Percentiles rank a stretch among this genome's conserved stretches.
phyloP scores from a whole-genome alignment of 2,329 filamentous ascomycete genomes.

The Parascedosporium putredinis region DNA sequence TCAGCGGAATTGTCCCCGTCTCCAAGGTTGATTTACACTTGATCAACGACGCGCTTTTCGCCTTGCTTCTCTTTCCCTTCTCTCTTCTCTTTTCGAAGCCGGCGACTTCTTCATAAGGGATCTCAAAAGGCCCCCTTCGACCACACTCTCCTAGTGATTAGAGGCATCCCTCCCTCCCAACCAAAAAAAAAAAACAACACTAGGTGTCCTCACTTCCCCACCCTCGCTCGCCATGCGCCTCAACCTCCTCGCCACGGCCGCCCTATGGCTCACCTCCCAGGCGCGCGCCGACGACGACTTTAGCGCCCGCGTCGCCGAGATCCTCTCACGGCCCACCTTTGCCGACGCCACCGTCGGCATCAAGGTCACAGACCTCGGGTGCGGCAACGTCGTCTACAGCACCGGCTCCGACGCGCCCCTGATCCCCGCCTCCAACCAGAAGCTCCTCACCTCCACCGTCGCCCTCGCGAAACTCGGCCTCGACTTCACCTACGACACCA shows the following conservation, averaged over 20 bases:
- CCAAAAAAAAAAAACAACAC: too few species aligned
- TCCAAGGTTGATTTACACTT: too few species aligned
- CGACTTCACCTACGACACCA: constrained; percentile 7
- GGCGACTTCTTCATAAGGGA: too few species aligned
- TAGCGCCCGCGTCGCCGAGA: background rate
- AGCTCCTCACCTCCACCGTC: constrained; percentile 5
- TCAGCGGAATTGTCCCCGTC: too few species aligned
- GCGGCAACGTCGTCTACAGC: constrained; percentile 2
- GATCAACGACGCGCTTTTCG: too few species aligned
- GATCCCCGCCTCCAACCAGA: constrained; percentile 9
- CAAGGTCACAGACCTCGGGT: constrained; percentile 2
- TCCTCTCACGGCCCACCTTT: constrained; percentile 6
- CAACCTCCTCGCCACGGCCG: background rate
- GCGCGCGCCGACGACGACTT: background rate
- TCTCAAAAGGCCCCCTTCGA: too few species aligned
- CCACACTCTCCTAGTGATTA: too few species aligned
- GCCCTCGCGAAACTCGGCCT: constrained; percentile 6
- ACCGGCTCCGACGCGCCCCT: background rate
- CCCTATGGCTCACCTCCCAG: background rate
- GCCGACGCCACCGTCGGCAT: constrained; percentile 7
- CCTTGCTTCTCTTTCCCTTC: too few species aligned
- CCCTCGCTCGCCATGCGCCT: background rate
- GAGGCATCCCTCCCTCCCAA: too few species aligned
- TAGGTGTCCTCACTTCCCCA: background rate
- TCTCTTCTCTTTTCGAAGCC: too few species aligned